phyloP scores from a whole-genome alignment of 306 rosid species.

The apple (Malus domestica) region DNA sequence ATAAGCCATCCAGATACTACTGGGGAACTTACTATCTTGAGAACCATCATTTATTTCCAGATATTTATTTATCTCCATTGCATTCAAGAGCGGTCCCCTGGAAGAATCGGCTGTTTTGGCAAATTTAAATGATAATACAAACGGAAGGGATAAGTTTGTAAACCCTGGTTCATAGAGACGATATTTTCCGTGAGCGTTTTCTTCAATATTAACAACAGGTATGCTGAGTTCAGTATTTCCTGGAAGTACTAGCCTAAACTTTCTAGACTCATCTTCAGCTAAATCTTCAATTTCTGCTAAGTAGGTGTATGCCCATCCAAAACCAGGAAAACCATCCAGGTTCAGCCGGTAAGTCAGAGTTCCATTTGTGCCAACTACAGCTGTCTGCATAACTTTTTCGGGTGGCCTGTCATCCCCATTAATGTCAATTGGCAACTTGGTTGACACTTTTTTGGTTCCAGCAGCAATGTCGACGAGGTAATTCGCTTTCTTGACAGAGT shows the following conservation, averaged over 20 bases:
- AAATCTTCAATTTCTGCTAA: slow-evolving; percentile 95
- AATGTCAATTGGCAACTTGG: slow-evolving; percentile 55
- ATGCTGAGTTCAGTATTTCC: slow-evolving; percentile 65
- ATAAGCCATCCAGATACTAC: not conserved
- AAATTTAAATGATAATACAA: slow-evolving; percentile 71
- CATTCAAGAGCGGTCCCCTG: slow-evolving; percentile 84
- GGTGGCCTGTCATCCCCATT: slow-evolving; percentile 72
- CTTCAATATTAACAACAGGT: slow-evolving; percentile 78
- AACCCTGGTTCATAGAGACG: slow-evolving; percentile 89
- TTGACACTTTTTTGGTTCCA: slow-evolving; percentile 77
- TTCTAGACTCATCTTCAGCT: slow-evolving; percentile 55
- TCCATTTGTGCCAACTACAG: slow-evolving; percentile 84
- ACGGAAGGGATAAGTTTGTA: slow-evolving; percentile 69
- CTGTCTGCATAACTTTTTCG: slow-evolving; percentile 87
- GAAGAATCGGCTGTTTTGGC: slow-evolving; percentile 76
- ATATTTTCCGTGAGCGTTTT: slow-evolving; percentile 82
- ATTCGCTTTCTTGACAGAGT: slow-evolving; percentile 85
- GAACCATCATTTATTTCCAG: slow-evolving; percentile 75
- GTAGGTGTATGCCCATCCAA: slow-evolving; percentile 74
- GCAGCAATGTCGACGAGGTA: slow-evolving; percentile 87
- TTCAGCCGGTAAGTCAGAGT: slow-evolving; percentile 79
- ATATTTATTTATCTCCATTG: slow-evolving; percentile 85
- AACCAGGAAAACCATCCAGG: slow-evolving; percentile 87
- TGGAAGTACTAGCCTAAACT: slow-evolving; percentile 80
- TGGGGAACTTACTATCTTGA: slow-evolving; percentile 54